A percentile compares a stretch with the other conserved stretches of the same genome.
Evolutionary conservation across 2,329 filamentous ascomycete species (phyloP).

Genomic region (Cladosporium sp.): DNA sequence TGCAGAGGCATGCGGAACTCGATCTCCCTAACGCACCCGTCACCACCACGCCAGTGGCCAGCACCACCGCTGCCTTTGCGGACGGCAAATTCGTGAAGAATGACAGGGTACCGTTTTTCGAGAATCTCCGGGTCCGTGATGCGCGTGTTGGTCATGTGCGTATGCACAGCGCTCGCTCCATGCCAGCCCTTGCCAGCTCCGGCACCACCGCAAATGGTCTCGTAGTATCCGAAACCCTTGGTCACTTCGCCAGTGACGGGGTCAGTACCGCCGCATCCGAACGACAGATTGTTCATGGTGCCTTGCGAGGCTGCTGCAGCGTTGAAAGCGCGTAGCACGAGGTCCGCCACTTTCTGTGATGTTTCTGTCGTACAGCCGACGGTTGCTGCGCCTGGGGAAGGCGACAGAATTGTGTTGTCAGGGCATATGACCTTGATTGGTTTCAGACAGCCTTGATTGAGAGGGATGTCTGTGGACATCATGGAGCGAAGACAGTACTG

Average conservation of each 20-base stretch:
- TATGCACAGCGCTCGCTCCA: constrained; percentile 32
- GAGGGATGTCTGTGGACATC: constrained; percentile 39
- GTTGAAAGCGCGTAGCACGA: constrained; percentile 30
- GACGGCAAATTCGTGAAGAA: constrained; percentile 31
- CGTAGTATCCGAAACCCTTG: constrained; percentile 32
- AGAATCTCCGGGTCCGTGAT: constrained; percentile 35
- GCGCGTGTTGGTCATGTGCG: constrained; percentile 36
- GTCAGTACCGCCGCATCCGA: constrained; percentile 32
- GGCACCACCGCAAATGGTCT: constrained; percentile 35
- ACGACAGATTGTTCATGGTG: constrained; percentile 29
- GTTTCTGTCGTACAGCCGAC: constrained; percentile 31
- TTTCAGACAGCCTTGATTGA: constrained; percentile 40
- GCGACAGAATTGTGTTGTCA: constrained; percentile 27
- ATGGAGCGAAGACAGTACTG: constrained; percentile 39
- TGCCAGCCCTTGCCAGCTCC: constrained; percentile 33
- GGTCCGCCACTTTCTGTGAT: constrained; percentile 31
- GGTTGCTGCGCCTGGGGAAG: constrained; percentile 26
- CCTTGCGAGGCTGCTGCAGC: constrained; percentile 30
- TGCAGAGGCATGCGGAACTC: constrained; percentile 29
- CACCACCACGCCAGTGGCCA: constrained; percentile 28
- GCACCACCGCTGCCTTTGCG: constrained; percentile 28
- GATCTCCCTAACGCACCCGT: constrained; percentile 30
- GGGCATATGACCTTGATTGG: constrained; percentile 28
- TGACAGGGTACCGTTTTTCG: constrained; percentile 33
- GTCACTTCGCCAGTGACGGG: constrained; percentile 26